Evolutionary conservation across 441 rosid genomes (phyloP).

Genomic region (Isatis lusitanica): DNA sequence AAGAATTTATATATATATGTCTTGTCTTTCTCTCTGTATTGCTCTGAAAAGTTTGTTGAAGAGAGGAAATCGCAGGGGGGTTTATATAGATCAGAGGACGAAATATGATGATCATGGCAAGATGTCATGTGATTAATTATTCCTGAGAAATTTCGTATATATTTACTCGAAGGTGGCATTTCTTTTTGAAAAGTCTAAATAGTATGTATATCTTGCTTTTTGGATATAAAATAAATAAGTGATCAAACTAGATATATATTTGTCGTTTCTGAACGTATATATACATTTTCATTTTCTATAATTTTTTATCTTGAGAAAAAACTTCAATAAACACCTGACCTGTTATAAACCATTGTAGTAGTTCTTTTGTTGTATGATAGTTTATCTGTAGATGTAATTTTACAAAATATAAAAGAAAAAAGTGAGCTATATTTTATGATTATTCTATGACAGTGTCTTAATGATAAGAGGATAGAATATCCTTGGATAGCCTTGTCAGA

Average conservation of each 20-base stretch:
- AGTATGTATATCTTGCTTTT: background rate
- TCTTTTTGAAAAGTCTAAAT: slow-evolving; percentile 12
- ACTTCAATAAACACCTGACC: background rate
- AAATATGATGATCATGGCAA: slow-evolving; percentile 27
- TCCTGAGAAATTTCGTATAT: slow-evolving; percentile 22
- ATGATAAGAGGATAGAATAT: background rate
- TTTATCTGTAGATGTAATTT: background rate
- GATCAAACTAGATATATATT: background rate
- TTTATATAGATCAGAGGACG: slow-evolving; percentile 18
- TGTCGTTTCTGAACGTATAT: background rate
- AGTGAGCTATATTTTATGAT: background rate
- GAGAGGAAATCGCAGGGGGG: background rate
- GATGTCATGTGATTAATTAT: slow-evolving; percentile 7
- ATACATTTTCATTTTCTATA: background rate
- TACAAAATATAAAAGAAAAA: background rate
- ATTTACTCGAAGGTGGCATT: background rate
- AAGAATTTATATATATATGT: background rate
- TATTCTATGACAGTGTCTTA: background rate
- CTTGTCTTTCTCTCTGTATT: background rate
- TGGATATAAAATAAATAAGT: background rate
- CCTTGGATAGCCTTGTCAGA: slow-evolving; percentile 4
- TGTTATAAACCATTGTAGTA: background rate
- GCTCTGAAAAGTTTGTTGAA: slow-evolving; percentile 17
- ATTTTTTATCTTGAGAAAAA: background rate
- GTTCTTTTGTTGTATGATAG: background rate